A percentile compares a stretch with the other conserved stretches of the same genome.
phyloP scores from a whole-genome alignment of 805 yeast genomes.

The Spathaspora arborariae region DNA sequence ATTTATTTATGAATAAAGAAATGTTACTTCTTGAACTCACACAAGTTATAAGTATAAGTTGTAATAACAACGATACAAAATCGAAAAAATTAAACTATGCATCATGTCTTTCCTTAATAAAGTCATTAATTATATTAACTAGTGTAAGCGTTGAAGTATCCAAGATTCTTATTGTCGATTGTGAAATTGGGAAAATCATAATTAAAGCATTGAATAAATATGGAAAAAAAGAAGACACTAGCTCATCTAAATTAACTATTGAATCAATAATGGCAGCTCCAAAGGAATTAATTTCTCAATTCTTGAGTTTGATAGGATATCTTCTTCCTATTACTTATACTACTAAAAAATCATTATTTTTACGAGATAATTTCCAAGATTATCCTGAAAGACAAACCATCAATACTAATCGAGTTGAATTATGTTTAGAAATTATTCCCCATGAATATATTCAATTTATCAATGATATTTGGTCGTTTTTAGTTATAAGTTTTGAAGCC shows the following conservation, averaged over 20 bases:
- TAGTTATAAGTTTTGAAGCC: conserved; percentile 66
- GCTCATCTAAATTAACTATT: conserved; percentile 32
- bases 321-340: conserved; percentile 51
- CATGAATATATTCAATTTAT: conserved; percentile 34
- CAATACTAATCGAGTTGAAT: conserved; percentile 27
- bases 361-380: conserved; percentile 18
- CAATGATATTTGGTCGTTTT: conserved; percentile 44
- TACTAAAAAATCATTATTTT: conserved; percentile 26
- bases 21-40: conserved; percentile 21
- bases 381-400: conserved; percentile 19
- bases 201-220: conserved; percentile 49
- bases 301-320: conserved; percentile 53
- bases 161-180: conserved; percentile 43
- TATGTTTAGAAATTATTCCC: conserved; percentile 23
- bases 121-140: conserved; percentile 43
- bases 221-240: conserved; percentile 18
- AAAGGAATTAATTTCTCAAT: conserved; percentile 54
- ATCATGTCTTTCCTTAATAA: conserved; percentile 38
- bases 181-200: conserved; percentile 46
- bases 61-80: conserved; percentile 19
- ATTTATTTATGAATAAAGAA: conserved; percentile 26
- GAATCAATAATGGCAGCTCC: conserved; percentile 76
- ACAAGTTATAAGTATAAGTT: conserved; percentile 20
- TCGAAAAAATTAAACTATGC: conserved; percentile 25
- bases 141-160: conserved; percentile 40